Evolutionary conservation across 148 eudicot genomes (phyloP).

Genomic region (Cornus kousa): DNA sequence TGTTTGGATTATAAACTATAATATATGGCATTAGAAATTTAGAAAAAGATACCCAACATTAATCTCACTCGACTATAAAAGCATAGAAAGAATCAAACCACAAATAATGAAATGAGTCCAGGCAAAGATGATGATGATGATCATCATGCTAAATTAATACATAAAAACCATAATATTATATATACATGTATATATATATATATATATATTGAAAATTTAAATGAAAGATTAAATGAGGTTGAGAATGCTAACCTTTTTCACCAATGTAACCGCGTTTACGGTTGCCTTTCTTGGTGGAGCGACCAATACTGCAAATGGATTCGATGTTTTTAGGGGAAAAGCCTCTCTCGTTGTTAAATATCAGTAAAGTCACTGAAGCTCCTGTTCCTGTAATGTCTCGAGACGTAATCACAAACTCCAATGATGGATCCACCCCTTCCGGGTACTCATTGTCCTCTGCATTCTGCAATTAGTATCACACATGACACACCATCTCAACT

Average conservation of each 20-base stretch:
- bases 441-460: slow-evolving; percentile 77
- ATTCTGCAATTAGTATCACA: slow-evolving; percentile 39
- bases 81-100: no score
- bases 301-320: slow-evolving; percentile 64
- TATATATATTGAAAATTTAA: no score
- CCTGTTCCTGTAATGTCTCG: slow-evolving; percentile 60
- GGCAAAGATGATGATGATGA: no score
- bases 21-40: no score
- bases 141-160: no score
- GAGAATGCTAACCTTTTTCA: slow-evolving; percentile 52
- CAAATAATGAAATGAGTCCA: no score
- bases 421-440: slow-evolving; percentile 54
- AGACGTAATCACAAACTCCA: slow-evolving; percentile 66
- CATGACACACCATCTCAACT: no score
- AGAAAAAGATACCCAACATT: no score
- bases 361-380: slow-evolving; percentile 56
- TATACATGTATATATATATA: no score
- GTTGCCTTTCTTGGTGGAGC: slow-evolving; percentile 68
- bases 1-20: no score
- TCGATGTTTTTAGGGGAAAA: slow-evolving; percentile 56
- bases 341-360: slow-evolving; percentile 69
- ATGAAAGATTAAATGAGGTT: no score
- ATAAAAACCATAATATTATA: neutral
- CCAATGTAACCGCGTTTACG: slow-evolving; percentile 67
- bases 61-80: no score